Evolutionary conservation across 1,284 basidiomycete species (phyloP), one percentile per base, ranked within the genome.

Genomic region (Cutaneotrichosporon mucoides): DNA sequence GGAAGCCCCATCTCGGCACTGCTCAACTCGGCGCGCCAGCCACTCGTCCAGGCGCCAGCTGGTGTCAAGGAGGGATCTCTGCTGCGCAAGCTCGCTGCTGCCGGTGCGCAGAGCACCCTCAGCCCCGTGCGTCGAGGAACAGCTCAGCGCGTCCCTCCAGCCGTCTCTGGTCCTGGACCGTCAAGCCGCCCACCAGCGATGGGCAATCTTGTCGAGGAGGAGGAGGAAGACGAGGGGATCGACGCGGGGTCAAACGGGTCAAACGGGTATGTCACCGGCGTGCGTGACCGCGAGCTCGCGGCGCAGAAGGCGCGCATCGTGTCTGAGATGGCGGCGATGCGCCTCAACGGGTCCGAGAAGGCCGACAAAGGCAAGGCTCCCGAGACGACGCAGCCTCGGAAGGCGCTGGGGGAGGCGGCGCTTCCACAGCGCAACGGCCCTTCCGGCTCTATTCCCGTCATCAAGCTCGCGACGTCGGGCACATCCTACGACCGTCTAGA

Each of bases 1-100:
- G 92, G 91, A 53, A 90, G 88, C 65, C 95, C 96, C 0, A 95
- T 99, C 62, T 92, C 91, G 16, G 91, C 90, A 5, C 81, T 99
- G 55, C 84, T 99, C 70, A 79, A 80, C 66, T 92, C 90, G 0
- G 93, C 93, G 1, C 83, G 89, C 51, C 89, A 93, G 73, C 93
- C 93, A 0, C 82, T 95, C 43, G 82, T 95, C 55, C 88, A 94
- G 73, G 86, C 86, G 3, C 76, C 74, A 0, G 59, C 70, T 9
- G 63, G 69, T 16, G 72, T 73, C 73, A 73, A 70, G 55, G 87
- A 88, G 66, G 84, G 82, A 15, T 80, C 84, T 5, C 75, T 86
- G 47, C 73, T 85, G 49, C 80, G 84, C 45, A 86, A 85, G 65
- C 78, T 86, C 41, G 68, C 72, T 4, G 71, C 70, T 6, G 73